Base-by-base conservation (phyloP, 2,329 filamentous ascomycete genomes). In the Ophiostoma angusticollis region DNA sequence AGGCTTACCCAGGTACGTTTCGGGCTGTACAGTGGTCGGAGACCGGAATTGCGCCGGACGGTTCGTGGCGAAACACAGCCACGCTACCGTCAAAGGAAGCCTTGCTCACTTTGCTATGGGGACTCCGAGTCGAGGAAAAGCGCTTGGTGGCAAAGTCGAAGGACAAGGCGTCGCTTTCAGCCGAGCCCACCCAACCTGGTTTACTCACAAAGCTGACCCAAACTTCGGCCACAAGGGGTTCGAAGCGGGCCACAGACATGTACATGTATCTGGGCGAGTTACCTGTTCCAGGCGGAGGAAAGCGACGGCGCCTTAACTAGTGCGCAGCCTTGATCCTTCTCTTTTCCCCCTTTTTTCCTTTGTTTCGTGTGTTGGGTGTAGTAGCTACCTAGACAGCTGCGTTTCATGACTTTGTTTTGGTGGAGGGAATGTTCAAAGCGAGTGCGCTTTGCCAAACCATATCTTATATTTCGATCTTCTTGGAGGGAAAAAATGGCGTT, bases 91-190 rank as follows among this genome's bases (percentile, higher is more conserved):
- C 67, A 21, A 61, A 54, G 49, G 67, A 70, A 51, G 57, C 61
- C 30, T 54, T 72, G 45, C 50, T 71, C 48, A 62, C 68, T 7
- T 52, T 72, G 23, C 45, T 65, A 42, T 71, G 65, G 64, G 56
- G 58, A 41, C 49, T 70, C 6, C 57, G 54, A 39, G 53, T 63
- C 29, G 62, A 70, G 49, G 58, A 63, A 47, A 51, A 53, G 40
- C 61, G 54, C 49, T 54, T 59, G 27, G 45, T 49, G 22, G 48
- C 47, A 39, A 47, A 47, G 36, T 41, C 48, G 13, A 19, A 14
- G 25, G 28, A 11, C 3, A 41, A 30, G 7, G 16, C 13, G 23
- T 5, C 11, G 11, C 11, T 16, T 6, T 12, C 18, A 2, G 6
- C 29, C 2, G 2, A 14, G 2, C 4, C 21, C 4, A 11, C 21